A percentile compares a stretch with the other conserved stretches of the same genome.
These are phyloP conservation scores for Euphrasia arctica DNA, from an alignment of 305 asterid genomes.

Conservation along the genomic window DNA sequence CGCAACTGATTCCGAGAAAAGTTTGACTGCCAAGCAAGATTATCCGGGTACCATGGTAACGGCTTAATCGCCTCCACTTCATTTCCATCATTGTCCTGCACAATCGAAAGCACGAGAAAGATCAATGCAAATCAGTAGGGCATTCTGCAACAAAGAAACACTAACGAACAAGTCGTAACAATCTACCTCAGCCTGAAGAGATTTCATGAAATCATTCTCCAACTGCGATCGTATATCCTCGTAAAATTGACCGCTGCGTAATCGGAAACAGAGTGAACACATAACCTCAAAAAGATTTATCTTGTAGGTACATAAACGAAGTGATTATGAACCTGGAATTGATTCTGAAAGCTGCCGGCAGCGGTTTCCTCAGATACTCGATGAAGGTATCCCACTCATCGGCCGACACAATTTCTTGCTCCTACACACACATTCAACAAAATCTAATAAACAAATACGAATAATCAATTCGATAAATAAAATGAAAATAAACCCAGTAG, in stretches of 20 bases:
- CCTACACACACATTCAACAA: conserved; percentile 4
- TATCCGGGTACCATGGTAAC: conserved; percentile 91
- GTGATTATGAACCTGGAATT: conserved; percentile 57
- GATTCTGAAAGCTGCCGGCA: conserved; percentile 96
- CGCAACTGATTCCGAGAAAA: conserved; percentile 89
- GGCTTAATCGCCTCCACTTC: conserved; percentile 77
- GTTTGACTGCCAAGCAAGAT: conserved; percentile 97
- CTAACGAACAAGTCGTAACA: conserved; percentile 14
- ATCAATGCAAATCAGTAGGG: conserved; percentile 3
- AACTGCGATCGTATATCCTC: conserved; percentile 63
- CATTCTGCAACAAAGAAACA: conserved; percentile 2
- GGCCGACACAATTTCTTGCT: conserved; percentile 48
- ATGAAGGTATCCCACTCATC: conserved; percentile 90
- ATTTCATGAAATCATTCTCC: conserved; percentile 76
- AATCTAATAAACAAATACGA: background rate
- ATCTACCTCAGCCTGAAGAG: conserved; percentile 84
- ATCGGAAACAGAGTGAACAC: conserved; percentile 18
- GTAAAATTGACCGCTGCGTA: conserved; percentile 82
- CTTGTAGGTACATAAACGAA: background rate
- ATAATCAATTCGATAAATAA: background rate
- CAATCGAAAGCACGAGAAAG: conserved; percentile 17
- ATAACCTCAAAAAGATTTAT: conserved; percentile 3
- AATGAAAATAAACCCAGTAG: too few species aligned
- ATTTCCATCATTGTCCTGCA: conserved; percentile 67
- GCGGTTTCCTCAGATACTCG: conserved; percentile 61